Evolutionary conservation across 2,329 filamentous ascomycete genomes (phyloP).

Genomic region (Trichoderma atroviride): DNA sequence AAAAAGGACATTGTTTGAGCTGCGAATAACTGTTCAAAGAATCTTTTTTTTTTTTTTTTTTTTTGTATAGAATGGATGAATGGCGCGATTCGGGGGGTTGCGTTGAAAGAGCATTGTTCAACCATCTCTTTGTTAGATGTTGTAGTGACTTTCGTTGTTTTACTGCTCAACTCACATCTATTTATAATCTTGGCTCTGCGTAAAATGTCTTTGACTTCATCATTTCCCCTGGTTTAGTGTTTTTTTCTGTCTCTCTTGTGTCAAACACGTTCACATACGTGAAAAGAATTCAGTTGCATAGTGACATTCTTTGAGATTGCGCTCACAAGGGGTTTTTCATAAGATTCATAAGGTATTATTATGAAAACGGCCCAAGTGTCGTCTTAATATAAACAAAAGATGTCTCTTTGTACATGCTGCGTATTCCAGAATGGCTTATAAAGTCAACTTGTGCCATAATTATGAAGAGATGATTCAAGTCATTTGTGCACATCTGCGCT

Average conservation of each 20-base stretch:
- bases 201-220: background rate
- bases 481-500: background rate
- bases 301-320: background rate
- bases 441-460: background rate
- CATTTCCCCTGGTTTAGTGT: background rate
- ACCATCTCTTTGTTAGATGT: background rate
- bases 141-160: background rate
- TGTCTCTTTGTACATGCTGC: background rate
- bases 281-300: background rate
- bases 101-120: background rate
- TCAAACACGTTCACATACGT: background rate
- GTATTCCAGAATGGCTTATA: background rate
- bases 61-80: background rate
- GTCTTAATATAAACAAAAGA: background rate
- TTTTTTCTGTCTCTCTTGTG: background rate
- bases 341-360: background rate
- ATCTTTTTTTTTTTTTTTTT: background rate
- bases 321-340: background rate
- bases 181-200: background rate
- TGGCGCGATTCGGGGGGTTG: background rate
- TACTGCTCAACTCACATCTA: background rate
- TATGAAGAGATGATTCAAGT: background rate
- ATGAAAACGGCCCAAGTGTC: background rate
- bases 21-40: background rate
- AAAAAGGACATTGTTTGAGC: constrained; percentile 31